Conservation (phyloP, 768 basidiomycete species). For the Lactifluus pinguis region DNA sequence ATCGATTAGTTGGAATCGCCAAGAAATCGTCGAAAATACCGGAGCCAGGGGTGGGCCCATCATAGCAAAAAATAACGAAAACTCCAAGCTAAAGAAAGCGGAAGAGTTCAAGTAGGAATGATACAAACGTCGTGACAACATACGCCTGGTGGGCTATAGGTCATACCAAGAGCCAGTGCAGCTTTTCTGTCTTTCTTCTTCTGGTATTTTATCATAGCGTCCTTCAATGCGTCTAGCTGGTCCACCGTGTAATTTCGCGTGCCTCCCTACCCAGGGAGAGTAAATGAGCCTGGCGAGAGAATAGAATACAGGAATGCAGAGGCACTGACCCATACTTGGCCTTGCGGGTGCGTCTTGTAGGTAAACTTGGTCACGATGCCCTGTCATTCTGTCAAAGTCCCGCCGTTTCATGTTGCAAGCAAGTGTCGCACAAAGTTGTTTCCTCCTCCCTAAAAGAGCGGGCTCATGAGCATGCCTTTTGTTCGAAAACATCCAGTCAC, state of each 20-base stretch:
- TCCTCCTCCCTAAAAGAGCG: slow-evolving; percentile 1
- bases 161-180: not conserved
- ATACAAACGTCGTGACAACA: not conserved
- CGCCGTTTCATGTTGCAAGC: too few relatives aligned
- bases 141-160: not conserved
- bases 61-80: slow-evolving; percentile 5
- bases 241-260: not conserved
- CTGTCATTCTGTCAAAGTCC: not conserved
- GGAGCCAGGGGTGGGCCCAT: slow-evolving; percentile 11
- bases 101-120: not conserved
- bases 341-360: not conserved
- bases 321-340: not conserved
- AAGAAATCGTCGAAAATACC: slow-evolving; percentile 19
- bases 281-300: too few relatives aligned
- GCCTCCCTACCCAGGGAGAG: not conserved
- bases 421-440: slow-evolving; percentile 11
- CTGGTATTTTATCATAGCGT: not conserved
- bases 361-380: slow-evolving; percentile 9
- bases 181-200: not conserved
- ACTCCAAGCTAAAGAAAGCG: not conserved
- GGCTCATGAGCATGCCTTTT: not conserved
- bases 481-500: not conserved
- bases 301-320: not conserved
- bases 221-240: not conserved
- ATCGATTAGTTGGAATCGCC: slow-evolving; percentile 2